These are phyloP conservation scores for Paramarasmius palmivorus DNA, from an alignment of 1,284 basidiomycete genomes.

Conservation along the genomic window DNA sequence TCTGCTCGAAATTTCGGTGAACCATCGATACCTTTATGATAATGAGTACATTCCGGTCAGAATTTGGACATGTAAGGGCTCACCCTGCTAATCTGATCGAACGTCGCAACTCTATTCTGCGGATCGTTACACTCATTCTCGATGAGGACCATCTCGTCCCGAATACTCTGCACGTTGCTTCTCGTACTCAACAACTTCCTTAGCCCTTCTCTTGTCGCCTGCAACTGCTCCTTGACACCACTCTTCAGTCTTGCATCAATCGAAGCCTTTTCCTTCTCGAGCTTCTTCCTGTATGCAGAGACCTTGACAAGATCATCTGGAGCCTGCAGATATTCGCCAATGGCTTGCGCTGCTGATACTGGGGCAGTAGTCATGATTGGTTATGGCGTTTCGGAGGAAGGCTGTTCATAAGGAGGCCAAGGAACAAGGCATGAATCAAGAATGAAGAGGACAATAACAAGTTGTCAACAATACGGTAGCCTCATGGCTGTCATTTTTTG, in stretches of 20 bases:
- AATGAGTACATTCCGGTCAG: constrained; percentile 11
- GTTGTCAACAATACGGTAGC: too few species aligned
- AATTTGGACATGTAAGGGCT: constrained; percentile 27
- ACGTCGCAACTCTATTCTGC: constrained; percentile 71
- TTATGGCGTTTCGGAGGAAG: constrained; percentile 12
- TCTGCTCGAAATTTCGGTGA: constrained; percentile 93
- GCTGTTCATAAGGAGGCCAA: too few species aligned
- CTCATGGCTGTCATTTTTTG: too few species aligned
- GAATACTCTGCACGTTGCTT: constrained; percentile 82
- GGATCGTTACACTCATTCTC: constrained; percentile 82
- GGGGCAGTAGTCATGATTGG: constrained; percentile 46
- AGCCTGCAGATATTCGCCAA: constrained; percentile 86
- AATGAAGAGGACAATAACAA: too few species aligned
- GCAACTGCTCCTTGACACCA: constrained; percentile 93
- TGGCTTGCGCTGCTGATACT: constrained; percentile 78
- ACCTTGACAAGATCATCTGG: constrained; percentile 95
- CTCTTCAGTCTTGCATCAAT: constrained; percentile 91
- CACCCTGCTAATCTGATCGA: constrained; percentile 92
- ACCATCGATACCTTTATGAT: constrained; percentile 83
- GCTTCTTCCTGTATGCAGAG: constrained; percentile 86
- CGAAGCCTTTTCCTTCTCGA: constrained; percentile 96
- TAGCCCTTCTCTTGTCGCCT: constrained; percentile 88
- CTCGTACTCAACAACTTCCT: constrained; percentile 83
- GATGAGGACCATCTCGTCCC: constrained; percentile 90
- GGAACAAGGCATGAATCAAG: too few species aligned